Evolutionary conservation across 2,329 filamentous ascomycete genomes (phyloP), one percentile per base, ranked within the genome.

Genomic region (Colletotrichum spinosum): DNA sequence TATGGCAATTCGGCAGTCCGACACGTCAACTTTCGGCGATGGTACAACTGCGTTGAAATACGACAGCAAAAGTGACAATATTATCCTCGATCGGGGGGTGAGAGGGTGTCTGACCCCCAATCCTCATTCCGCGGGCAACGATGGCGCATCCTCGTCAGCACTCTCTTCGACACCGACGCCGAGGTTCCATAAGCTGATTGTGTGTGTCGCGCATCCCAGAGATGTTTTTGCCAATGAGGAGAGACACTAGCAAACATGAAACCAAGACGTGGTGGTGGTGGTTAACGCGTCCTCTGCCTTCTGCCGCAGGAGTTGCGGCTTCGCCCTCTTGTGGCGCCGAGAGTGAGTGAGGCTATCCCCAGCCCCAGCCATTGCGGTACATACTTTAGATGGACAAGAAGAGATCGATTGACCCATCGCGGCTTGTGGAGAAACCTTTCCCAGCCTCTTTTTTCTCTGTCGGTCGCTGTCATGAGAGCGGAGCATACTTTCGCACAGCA

Each of bases 341-440:
- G 35, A 9, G 33, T 48, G 38, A 62, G 57, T 65, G 62, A 65
- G 38, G 62, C 58, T 52, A 62, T 62, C 61, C 58, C 62, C 62
- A 65, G 62, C 61, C 58, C 62, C 62, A 65, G 62, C 62, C 62
- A 65, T 62, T 38, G 17, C 6, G 39, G 13, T 41, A 51, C 34
- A 11, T 9, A 15, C 15, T 15, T 15, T 1, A 12, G 25, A 25
- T 25, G 25, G 25, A 25, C 25, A 25, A 1, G 25, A 25, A 25
- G 25, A 25, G 25, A 25, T 25, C 46, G 2, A 6, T 12, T 33
- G 46, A 34, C 53, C 55, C 49, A 52, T 56, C 57, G 55, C 46
- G 44, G n/a, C 33, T 38, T 52, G 51, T 35, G 41, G 17, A 34
- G 11, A 38, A 25, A 33, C 39, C 35, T 39, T 56, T 57, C 58